Conservation (phyloP, 2,329 filamentous ascomycete species). For the Cercospora citrullina region DNA sequence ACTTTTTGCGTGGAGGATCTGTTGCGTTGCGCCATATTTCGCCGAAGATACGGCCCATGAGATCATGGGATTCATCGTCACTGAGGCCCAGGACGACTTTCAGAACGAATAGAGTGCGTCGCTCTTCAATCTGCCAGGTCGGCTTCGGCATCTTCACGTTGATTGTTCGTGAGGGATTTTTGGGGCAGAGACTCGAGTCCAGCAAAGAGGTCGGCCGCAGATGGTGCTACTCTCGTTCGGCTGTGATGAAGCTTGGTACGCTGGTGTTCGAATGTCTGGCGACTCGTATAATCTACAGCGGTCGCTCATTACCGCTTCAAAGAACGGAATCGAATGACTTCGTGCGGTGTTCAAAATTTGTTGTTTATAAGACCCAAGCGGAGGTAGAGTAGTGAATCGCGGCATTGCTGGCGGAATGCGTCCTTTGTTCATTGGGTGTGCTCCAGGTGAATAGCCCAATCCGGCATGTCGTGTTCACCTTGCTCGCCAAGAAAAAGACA, state of each 20-base stretch:
- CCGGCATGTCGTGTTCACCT: background rate
- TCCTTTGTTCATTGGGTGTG: background rate
- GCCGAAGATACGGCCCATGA: constrained; percentile 6
- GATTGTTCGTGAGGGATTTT: background rate
- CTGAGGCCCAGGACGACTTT: background rate
- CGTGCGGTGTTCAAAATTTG: background rate
- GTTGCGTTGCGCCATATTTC: background rate
- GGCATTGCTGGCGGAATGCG: background rate
- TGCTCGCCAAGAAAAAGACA: background rate
- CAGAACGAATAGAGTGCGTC: background rate
- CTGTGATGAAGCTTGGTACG: background rate
- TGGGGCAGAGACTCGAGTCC: background rate
- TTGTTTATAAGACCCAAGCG: background rate
- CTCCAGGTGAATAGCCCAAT: background rate
- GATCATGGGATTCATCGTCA: background rate
- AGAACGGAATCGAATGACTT: background rate
- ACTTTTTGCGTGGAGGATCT: background rate
- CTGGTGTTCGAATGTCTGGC: background rate
- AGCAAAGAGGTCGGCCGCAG: background rate
- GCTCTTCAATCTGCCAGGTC: background rate
- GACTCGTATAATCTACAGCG: background rate
- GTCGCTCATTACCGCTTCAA: background rate
- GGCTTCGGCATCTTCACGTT: background rate
- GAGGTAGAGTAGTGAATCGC: background rate
- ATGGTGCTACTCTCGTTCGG: background rate